Evolutionary conservation across 192 early-diverging fungal genomes (phyloP).

Genomic region (Chytriomyces sp.): DNA sequence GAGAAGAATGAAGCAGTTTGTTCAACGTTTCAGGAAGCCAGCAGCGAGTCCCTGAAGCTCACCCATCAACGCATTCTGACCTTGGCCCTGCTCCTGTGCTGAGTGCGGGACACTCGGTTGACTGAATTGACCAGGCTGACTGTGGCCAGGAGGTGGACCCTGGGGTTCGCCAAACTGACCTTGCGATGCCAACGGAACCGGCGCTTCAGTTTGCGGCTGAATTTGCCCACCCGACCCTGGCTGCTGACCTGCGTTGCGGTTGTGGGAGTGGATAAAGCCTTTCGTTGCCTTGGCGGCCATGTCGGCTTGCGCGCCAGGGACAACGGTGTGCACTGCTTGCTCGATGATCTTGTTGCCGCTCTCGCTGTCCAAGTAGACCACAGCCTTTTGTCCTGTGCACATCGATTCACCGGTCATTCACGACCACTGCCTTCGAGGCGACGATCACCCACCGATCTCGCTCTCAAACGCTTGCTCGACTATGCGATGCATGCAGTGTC

Average conservation of each 20-base stretch:
- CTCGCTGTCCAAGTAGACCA: neutral
- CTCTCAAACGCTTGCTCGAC: too few species aligned
- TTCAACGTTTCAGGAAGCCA: neutral
- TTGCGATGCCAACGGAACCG: neutral
- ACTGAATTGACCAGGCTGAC: too few species aligned
- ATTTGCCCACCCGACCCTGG: neutral
- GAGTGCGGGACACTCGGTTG: neutral
- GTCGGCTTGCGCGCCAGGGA: neutral
- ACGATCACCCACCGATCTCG: too few species aligned
- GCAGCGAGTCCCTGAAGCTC: too few species aligned
- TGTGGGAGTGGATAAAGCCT: neutral
- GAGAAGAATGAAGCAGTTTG: neutral
- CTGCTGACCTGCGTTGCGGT: neutral
- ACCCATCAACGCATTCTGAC: neutral
- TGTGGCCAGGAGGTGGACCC: neutral
- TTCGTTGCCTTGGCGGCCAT: neutral
- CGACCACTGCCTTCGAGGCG: too few species aligned
- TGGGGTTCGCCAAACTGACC: neutral
- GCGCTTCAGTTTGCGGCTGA: neutral
- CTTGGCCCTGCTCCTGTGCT: neutral
- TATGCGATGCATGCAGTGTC: too few species aligned
- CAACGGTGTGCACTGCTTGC: neutral
- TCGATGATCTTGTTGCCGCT: neutral
- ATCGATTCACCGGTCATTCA: too few species aligned
- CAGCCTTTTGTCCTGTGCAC: neutral